phyloP scores from a whole-genome alignment of 768 basidiomycete genomes.

The Cyathus striatus region DNA sequence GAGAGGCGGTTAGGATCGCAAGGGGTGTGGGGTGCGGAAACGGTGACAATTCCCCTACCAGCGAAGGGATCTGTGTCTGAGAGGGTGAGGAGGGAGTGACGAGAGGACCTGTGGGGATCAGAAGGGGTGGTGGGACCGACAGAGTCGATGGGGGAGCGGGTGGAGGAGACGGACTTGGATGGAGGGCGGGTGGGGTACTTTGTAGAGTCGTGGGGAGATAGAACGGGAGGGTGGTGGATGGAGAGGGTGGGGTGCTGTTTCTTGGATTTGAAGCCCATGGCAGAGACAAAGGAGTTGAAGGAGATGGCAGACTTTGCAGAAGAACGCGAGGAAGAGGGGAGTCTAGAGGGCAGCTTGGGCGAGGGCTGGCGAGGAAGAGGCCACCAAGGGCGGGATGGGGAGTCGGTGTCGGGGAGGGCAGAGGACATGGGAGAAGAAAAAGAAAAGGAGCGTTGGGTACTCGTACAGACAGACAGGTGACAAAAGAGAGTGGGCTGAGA shows the following conservation, averaged over 20 bases:
- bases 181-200: constrained; percentile 33
- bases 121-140: constrained; percentile 49
- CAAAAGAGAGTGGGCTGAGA: too few species aligned
- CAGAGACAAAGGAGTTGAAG: constrained; percentile 53
- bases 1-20: constrained; percentile 46
- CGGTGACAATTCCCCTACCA: constrained; percentile 33
- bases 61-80: constrained; percentile 66
- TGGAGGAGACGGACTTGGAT: constrained; percentile 54
- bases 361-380: too few species aligned
- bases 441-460: too few species aligned
- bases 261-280: constrained; percentile 61
- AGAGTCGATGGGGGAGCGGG: constrained; percentile 51
- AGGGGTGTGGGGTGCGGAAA: constrained; percentile 29
- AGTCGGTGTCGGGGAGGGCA: background rate
- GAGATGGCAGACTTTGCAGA: constrained; percentile 3
- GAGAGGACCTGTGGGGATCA: constrained; percentile 34
- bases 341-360: background rate
- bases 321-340: constrained; percentile 9
- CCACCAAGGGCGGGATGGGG: too few species aligned
- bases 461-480: too few species aligned
- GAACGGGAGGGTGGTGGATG: constrained; percentile 43
- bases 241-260: constrained; percentile 46
- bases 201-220: constrained; percentile 11
- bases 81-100: constrained; percentile 55
- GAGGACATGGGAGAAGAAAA: background rate